Base-by-base conservation (phyloP, 371 early-diverging fungal genomes). In the Phascolomyces articulosus region DNA sequence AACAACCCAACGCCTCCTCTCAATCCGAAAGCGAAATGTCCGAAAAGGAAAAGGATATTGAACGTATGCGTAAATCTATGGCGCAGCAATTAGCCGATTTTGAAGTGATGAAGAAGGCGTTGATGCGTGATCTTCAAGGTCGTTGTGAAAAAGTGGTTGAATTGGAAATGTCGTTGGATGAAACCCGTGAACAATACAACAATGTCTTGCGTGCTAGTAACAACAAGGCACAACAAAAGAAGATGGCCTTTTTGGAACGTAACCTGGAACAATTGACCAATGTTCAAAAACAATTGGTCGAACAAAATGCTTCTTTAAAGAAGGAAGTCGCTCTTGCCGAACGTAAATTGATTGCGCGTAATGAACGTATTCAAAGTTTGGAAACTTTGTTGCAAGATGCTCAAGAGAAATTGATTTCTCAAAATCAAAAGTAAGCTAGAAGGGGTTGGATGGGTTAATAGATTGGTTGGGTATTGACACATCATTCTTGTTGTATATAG, bases 91-190 rank as follows among this genome's bases (percentile, higher is more conserved):
- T 96, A 54, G 83, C 88, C n/a, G 97, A 98, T 61, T 97, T 95
- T 80, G 97, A 97, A 68, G 87, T 91, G 60, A 95, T 95, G 94
- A 96, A 96, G 85, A 94, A 95, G 84, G 91, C 94, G 18, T 79
- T 98, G 64, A 95, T 96, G 96, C 88, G 93, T 27, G 97, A 97
- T 71, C 87, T 98, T 49, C 95, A 96, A 75, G 88, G 90, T 79
- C 90, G 96, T 47, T 96, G 96, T 82, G 96, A 97, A 71, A 94
- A 94, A 82, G 93, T 82, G 8, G 93, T 97, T 21, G 96, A 97
- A 80, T 88, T 96, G 24, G 97, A 97, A 76, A 90, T 96, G 72
- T 88, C 93, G 2, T 80, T 98, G 65, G 98, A 98, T 65, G 96
- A 96, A 68, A 88, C 93, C 1, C 87, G 95, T 10, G 95, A 95